phyloP scores from a whole-genome alignment of 2,329 filamentous ascomycete genomes.

The Geosmithia morbida region DNA sequence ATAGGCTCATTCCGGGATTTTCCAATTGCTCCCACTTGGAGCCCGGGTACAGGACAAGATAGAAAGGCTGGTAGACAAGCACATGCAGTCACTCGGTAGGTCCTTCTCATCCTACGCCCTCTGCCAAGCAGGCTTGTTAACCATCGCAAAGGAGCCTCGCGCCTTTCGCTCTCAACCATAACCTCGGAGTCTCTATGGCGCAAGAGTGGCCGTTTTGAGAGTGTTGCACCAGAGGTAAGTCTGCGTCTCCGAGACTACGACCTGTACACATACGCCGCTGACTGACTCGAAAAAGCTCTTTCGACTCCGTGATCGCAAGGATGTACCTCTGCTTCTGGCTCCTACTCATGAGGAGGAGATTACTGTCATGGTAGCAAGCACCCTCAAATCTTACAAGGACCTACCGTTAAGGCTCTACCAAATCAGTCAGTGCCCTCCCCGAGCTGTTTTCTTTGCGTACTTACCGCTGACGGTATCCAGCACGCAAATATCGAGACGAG shows the following conservation, averaged over 20 bases:
- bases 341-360: slow-evolving; percentile 98
- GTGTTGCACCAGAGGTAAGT: slow-evolving; percentile 54
- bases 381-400: slow-evolving; percentile 70
- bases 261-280: background rate
- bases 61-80: slow-evolving; percentile 70
- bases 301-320: slow-evolving; percentile 64
- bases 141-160: slow-evolving; percentile 51
- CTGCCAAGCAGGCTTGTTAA: slow-evolving; percentile 3
- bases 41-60: slow-evolving; percentile 80
- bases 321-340: slow-evolving; percentile 59
- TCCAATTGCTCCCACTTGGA: slow-evolving; percentile 81
- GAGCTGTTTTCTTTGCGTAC: too few relatives aligned
- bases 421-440: slow-evolving; percentile 45
- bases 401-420: slow-evolving; percentile 83
- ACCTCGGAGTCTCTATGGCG: slow-evolving; percentile 77
- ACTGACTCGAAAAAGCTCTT: slow-evolving; percentile 49
- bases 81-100: slow-evolving; percentile 64
- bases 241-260: background rate
- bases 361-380: slow-evolving; percentile 60
- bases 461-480: slow-evolving; percentile 24
- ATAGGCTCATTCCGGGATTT: slow-evolving; percentile 75
- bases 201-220: slow-evolving; percentile 65
- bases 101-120: background rate
- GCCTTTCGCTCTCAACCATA: slow-evolving; percentile 69
- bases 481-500: slow-evolving; percentile 91